Percentiles rank a stretch among this genome's conserved stretches.
These are phyloP conservation scores for Rhizophagus prolifer DNA, from an alignment of 192 early-diverging fungal species.

Conservation along the genomic window DNA sequence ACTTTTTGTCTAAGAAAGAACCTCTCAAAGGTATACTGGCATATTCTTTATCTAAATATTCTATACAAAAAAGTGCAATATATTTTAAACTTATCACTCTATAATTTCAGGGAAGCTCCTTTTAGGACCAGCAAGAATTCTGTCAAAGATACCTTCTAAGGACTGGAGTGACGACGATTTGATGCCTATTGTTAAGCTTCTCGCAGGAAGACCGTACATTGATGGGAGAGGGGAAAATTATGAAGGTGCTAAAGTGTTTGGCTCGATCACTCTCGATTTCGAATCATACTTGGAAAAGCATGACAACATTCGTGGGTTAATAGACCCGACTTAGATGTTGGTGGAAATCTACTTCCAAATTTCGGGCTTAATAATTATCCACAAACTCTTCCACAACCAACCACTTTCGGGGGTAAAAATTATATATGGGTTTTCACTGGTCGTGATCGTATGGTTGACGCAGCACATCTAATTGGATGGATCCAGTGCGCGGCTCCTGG, in stretches of 20 bases:
- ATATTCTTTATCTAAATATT: background rate
- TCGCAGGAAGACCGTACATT: background rate
- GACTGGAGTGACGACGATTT: background rate
- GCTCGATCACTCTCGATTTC: background rate
- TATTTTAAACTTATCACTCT: background rate
- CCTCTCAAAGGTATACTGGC: background rate
- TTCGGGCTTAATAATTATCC: too few species aligned
- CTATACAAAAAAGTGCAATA: background rate
- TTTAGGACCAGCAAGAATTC: background rate
- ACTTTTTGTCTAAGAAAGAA: background rate
- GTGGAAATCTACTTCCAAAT: too few species aligned
- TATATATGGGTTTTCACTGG: too few species aligned
- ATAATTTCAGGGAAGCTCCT: constrained; percentile 6
- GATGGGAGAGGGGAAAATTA: constrained; percentile 1
- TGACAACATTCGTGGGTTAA: background rate
- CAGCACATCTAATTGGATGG: too few species aligned
- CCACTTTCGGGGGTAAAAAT: too few species aligned
- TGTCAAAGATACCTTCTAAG: background rate
- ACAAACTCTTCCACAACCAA: too few species aligned
- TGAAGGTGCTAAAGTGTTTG: too few species aligned
- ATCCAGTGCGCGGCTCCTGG: too few species aligned
- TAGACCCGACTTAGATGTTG: background rate
- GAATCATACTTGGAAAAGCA: constrained; percentile 3
- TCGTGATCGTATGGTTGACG: too few species aligned
- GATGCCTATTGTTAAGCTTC: constrained; percentile 2